Evolutionary conservation across 1,139 yeast species (phyloP), one percentile per base, ranked within the genome.

Genomic region (Kodamaea fungicola): DNA sequence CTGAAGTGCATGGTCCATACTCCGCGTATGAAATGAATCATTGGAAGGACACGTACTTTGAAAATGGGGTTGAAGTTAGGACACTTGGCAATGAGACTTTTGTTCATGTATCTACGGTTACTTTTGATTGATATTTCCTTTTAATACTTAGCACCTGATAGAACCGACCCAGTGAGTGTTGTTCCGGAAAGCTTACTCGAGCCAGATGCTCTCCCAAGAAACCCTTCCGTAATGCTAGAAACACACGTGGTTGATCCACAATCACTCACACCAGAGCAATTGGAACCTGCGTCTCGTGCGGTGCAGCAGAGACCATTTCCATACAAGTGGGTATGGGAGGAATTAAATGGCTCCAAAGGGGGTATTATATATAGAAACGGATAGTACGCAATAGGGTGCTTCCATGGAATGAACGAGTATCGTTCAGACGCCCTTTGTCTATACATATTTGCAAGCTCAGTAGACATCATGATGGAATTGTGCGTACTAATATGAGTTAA

Each of bases 11-110:
- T 50, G 90, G 90, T 0, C 86, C 88, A 0, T 80, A 66, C 50
- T 61, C 82, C 0, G 47, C 62, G 2, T 63, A 64, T 30, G 81
- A 81, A 42, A 81, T 83, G 77, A 46, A 47, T 3, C 73, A 73
- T 41, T 83, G 92, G 92, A 70, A 70, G 35, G 64, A 66, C 1
- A 59, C 62, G 8, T 79, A 82, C 50, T 83, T 83, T 51, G 68
- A 76, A n/a, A 59, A 67, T 37, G 58, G 61, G 4, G 84, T 70
- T 0, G 61, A 58, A 34, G 77, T 74, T 0, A 55, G 78, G 37
- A 61, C 48, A 45, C 46, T 60, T 0, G 74, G 70, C 1, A 58
- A 56, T 23, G 26, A 19, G 1, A 50, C 46, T 2, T 75, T 72
- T 39, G 35, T 12, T 5, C 58, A 55, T 30, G 52, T 70, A 2